Base-by-base conservation (phyloP, 306 rosid species). In the Amphicarpaea edgeworthii region DNA sequence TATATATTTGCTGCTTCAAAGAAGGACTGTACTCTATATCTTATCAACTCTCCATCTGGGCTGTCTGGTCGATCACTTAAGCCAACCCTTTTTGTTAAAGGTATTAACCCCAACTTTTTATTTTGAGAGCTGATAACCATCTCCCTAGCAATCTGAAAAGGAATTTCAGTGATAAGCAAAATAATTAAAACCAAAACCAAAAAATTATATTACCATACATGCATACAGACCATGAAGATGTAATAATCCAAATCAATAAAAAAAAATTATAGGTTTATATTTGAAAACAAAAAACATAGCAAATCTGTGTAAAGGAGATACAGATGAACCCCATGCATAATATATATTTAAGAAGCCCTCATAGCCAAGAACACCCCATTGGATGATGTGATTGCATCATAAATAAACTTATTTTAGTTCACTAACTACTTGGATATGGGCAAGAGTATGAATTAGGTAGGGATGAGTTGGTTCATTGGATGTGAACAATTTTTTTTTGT, bases 71-170 rank as follows among this genome's bases (percentile, higher is more conserved):
- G 90, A 79, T 95, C 96, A 74, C 62, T 83, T 69, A 92, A 70
- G 69, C 97, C 97, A 78, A 86, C 80, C 78, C 83, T 89, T 84
- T 84, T 92, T 40, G 99, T 95, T 78, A 92, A 88, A 46, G 86
- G 75, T 37, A 84, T 75, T 66, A 95, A 93, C 81, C 97, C 99
- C 93, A 92, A 77, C 81, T 87, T 92, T 64, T 77, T 32, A 85
- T 92, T 92, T 82, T 95, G 99, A 78, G 99, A 97, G 78, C 99
- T 90, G 85, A 95, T 95, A 28, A 90, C 99, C 99, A 95, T 92
- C 89, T 95, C 99, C 86, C 96, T 78, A 51, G 97, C 99, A 77
- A 95, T 88, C 99, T 95, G 91, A 75, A 83, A 82, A 76, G 59
- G 34, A 79, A 70, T 64, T 40, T 49, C 70, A 55, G 60, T 16